Conservation (phyloP, 805 yeast species). For the Candida anglica region DNA sequence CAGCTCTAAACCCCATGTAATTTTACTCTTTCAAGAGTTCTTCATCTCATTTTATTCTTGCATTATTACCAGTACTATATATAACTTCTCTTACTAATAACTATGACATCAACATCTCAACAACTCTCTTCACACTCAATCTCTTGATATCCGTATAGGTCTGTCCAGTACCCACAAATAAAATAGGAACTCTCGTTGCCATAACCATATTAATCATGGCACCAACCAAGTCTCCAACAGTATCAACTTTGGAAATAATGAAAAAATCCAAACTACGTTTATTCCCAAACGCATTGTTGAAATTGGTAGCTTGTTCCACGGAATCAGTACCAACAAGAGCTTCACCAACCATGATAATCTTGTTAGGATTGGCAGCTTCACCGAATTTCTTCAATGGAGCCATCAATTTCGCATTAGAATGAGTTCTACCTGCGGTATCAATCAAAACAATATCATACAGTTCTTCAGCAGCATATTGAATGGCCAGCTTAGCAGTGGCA, state of each 20-base stretch:
- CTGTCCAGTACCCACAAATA: conserved; percentile 96
- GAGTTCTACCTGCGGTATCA: conserved; percentile 98
- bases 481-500: conserved; percentile 87
- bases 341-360: conserved; percentile 97
- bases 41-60: too few species aligned
- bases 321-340: conserved; percentile 97
- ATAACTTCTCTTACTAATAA: too few species aligned
- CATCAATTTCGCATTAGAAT: conserved; percentile 91
- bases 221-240: conserved; percentile 95
- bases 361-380: conserved; percentile 91
- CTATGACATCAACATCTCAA: conserved; percentile 76
- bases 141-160: conserved; percentile 92
- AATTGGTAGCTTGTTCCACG: conserved; percentile 90
- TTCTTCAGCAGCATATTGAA: conserved; percentile 67
- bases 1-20: too few species aligned
- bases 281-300: conserved; percentile 89
- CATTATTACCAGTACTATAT: too few species aligned
- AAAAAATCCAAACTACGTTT: conserved; percentile 81
- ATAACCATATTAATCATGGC: conserved; percentile 97
- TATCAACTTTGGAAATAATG: conserved; percentile 90
- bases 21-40: too few species aligned
- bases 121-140: conserved; percentile 89
- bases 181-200: conserved; percentile 91
- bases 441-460: conserved; percentile 81
- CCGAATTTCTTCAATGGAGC: conserved; percentile 94